Percentiles rank a stretch among this genome's conserved stretches.
Conservation (phyloP, 176 grass and related monocot species). For the sorghum (Sorghum bicolor) region DNA sequence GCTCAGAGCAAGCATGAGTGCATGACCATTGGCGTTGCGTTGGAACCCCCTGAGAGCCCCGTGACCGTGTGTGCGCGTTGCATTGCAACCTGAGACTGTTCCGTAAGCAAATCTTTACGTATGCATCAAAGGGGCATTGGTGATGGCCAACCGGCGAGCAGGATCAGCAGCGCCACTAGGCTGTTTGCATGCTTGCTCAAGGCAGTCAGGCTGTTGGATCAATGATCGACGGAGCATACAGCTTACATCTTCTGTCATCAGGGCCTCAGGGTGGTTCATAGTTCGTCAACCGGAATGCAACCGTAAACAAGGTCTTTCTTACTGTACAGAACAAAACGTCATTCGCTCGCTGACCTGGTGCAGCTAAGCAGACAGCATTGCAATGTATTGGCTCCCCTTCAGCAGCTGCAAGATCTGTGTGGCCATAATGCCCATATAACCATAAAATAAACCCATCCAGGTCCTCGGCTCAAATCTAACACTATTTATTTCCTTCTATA, state of each 20-base stretch:
- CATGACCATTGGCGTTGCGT: too few species aligned
- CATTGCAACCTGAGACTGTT: background rate
- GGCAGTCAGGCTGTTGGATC: background rate
- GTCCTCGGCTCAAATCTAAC: constrained; percentile 5
- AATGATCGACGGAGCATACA: background rate
- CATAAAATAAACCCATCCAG: constrained; percentile 13
- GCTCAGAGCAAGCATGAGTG: too few species aligned
- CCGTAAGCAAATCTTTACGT: too few species aligned
- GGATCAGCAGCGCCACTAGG: background rate
- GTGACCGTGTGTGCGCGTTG: too few species aligned
- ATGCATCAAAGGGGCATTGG: too few species aligned
- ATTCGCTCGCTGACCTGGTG: constrained; percentile 15
- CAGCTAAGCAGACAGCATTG: background rate
- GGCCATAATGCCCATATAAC: background rate
- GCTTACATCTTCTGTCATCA: background rate
- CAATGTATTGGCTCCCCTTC: background rate
- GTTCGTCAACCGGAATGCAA: background rate
- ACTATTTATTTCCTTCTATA: constrained; percentile 12
- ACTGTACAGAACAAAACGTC: background rate
- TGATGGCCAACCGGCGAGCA: background rate
- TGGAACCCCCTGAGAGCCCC: too few species aligned
- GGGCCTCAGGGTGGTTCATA: background rate
- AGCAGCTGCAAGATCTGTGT: background rate
- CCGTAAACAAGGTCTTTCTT: background rate
- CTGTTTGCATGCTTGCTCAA: background rate